Conservation (phyloP, 2,329 filamentous ascomycete genomes). For the Aspergillus pseudoglaucus region DNA sequence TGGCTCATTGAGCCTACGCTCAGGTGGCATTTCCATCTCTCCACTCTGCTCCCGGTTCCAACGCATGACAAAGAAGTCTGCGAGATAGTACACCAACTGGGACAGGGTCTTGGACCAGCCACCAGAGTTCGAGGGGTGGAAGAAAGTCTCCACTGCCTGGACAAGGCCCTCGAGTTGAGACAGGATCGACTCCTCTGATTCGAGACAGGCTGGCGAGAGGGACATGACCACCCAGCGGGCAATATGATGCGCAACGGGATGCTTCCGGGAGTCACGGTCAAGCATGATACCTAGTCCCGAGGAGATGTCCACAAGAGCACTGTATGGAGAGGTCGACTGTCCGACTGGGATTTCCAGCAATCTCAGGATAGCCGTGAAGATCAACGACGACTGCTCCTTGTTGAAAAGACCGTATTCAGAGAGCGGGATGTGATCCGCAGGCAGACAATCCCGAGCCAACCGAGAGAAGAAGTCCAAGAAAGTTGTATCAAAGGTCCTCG, state of each 20-base stretch:
- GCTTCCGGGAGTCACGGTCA: constrained; percentile 88
- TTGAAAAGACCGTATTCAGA: constrained; percentile 86
- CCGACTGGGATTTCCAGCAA: constrained; percentile 93
- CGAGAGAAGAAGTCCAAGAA: constrained; percentile 88
- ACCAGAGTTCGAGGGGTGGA: constrained; percentile 94
- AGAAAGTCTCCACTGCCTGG: constrained; percentile 95
- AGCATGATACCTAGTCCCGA: constrained; percentile 79
- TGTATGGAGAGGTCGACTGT: constrained; percentile 90
- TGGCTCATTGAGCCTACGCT: constrained; percentile 70
- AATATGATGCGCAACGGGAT: constrained; percentile 85
- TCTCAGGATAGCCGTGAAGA: constrained; percentile 86
- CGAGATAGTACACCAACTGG: constrained; percentile 84
- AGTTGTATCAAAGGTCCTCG: constrained; percentile 75
- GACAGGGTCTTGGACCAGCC: constrained; percentile 84
- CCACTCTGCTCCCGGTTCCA: constrained; percentile 95
- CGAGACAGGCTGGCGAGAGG: constrained; percentile 73
- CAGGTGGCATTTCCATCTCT: constrained; percentile 77
- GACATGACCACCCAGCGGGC: constrained; percentile 91
- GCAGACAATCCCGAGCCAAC: constrained; percentile 74
- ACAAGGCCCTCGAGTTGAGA: constrained; percentile 83
- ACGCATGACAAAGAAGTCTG: constrained; percentile 93
- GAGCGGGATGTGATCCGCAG: constrained; percentile 69
- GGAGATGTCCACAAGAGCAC: constrained; percentile 68
- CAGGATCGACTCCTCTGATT: constrained; percentile 71
- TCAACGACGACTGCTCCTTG: constrained; percentile 79